Evolutionary conservation across 2,329 filamentous ascomycete genomes (phyloP), one percentile per base, ranked within the genome.

Genomic region (Hypoxylon sp.): DNA sequence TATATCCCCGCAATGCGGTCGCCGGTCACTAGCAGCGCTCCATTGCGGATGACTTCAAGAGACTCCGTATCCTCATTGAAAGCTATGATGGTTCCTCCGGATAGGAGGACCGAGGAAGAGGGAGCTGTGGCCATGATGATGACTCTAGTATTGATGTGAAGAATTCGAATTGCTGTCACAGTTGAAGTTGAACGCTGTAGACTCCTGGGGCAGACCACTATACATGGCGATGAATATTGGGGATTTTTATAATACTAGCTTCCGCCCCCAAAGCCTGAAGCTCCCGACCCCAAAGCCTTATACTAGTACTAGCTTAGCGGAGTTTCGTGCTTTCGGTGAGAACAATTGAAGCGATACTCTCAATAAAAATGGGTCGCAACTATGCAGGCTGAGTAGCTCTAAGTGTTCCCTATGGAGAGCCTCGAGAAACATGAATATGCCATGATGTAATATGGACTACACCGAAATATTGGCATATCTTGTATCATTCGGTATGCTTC

Each of bases 1-100:
- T 76, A 78, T 46, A 80, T 75, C 6, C 70, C 73, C 0, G 73
- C 69, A 46, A 82, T 80, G 3, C 68, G 69, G 66, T 81, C 79
- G 11, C 75, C 72, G 3, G 75, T 75, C 2, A 81, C 69, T 4
- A 82, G 73, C 11, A 82, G 49, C 0, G 79, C 77, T 36, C 75
- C 75, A 53, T 75, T 62, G 6, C 75, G 73, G 48, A 76, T 72
- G 7, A 77, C 72, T 14, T 72, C 46, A 32, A 80, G 68, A 2
- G 67, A 62, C n/a, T 75, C 65, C 17, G 51, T 69, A n/a, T 65
- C 60, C 23, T 72, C 69, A 34, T 76, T 71, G 14, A 74, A 77
- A 7, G 75, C 71, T 50, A 77, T 75, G 56, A 77, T 74, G 3
- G 75, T 76, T n/a, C 74, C 75, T 21, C 73, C 73, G 1, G 75